phyloP scores from a whole-genome alignment of 345 rosid genomes.

The Lepidium sativum region DNA sequence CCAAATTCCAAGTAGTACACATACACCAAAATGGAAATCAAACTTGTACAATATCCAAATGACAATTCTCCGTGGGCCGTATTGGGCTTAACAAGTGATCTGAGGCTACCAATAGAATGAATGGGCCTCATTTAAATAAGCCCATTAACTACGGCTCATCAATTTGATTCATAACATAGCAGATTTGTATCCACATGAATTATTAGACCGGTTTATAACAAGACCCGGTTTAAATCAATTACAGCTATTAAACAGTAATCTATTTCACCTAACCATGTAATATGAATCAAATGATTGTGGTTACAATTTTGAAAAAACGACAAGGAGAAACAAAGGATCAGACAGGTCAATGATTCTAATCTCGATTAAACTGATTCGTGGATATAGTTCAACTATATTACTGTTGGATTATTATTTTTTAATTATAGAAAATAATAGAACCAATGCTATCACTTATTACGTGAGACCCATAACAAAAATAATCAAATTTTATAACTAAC shows the following conservation, averaged over 20 bases:
- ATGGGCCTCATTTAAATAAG: not conserved
- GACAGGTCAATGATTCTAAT: conserved; percentile 3
- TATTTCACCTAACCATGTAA: too few relatives aligned
- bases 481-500: not conserved
- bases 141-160: not conserved
- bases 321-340: conserved; percentile 12
- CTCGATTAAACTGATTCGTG: not conserved
- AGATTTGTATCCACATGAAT: too few relatives aligned
- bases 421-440: not conserved
- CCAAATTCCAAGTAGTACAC: not conserved
- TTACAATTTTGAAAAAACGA: not conserved
- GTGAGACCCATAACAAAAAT: not conserved
- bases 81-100: not conserved
- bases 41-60: not conserved
- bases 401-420: not conserved
- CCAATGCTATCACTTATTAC: not conserved
- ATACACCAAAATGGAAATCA: not conserved
- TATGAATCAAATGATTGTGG: not conserved
- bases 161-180: too few relatives aligned
- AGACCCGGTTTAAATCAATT: too few relatives aligned
- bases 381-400: not conserved
- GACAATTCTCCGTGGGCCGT: not conserved
- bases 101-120: not conserved
- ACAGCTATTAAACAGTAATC: too few relatives aligned
- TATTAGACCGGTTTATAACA: too few relatives aligned